Base-by-base conservation (phyloP, 495 filamentous ascomycete genomes). In the Sphaerosporella brunnea region DNA sequence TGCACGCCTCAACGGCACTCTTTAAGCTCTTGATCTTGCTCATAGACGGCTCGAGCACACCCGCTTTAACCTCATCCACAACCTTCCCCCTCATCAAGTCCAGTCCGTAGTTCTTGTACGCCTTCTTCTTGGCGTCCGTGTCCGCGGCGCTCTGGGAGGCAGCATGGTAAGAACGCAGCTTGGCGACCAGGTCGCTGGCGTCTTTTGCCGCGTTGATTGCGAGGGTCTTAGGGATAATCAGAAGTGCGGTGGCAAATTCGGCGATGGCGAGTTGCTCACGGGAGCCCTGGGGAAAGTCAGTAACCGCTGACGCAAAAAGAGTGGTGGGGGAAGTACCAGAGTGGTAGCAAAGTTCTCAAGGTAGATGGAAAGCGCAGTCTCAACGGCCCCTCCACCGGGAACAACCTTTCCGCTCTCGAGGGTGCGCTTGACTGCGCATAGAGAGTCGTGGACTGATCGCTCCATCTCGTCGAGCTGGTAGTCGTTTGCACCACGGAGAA, bases 401-500 rank as follows among this genome's bases (percentile, higher is more conserved):
- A 99, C 90, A 49, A 99, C 87, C 65, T 82, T 86, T 45, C 90
- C 90, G 63, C 84, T 93, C 69, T 99, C 90, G 32, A 99, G 70
- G 18, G 92, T 95, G 36, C 90, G 77, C 77, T 97, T 97, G 49
- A 97, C 82, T 46, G 88, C 92, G 51, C 84, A 94, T 15, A 97
- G 73, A 39, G 88, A 92, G 66, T 97, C 90, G 66, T 97, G 90
- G 30, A 97, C 75, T 3, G 90, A 96, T 50, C 90, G 79, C 71
- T 99, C 90, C 90, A 99, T 99, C 69, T 99, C 90, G 61, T 99
- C 90, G 38, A 99, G 77, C 51, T 81, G 80, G 72, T 80, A 96
- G 66, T 99, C 90, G 66, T 99, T 99, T 54, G 88, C 66, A 39
- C 90, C 90, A 21, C 90, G 83, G 38, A 99, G 80, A 54, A 99